These are phyloP conservation scores for Candida alai DNA, from an alignment of 805 yeast genomes.

Conservation along the genomic window DNA sequence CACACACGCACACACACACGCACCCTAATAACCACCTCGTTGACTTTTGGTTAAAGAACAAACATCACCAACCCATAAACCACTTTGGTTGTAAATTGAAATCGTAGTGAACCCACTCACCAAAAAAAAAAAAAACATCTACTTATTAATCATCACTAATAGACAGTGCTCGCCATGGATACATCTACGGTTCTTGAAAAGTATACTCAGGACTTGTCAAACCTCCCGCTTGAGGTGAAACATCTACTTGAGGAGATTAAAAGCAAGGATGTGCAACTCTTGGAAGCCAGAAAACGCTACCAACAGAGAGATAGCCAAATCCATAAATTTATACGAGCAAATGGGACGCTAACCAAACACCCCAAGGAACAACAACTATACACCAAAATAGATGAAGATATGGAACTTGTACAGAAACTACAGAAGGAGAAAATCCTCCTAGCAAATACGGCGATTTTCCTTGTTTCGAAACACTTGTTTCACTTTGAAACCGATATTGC, in stretches of 20 bases:
- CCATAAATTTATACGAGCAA: slow-evolving; percentile 76
- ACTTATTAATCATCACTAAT: background rate
- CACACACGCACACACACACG: too few species aligned
- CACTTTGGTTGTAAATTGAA: too few species aligned
- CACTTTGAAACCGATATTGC: slow-evolving; percentile 73
- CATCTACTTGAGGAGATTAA: slow-evolving; percentile 77
- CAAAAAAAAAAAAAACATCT: too few species aligned
- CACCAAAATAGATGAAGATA: slow-evolving; percentile 65
- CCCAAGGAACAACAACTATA: slow-evolving; percentile 74
- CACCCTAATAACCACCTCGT: too few species aligned
- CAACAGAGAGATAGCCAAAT: slow-evolving; percentile 73
- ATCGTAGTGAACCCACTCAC: too few species aligned
- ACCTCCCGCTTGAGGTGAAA: slow-evolving; percentile 82
- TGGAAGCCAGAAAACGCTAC: slow-evolving; percentile 63
- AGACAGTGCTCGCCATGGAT: slow-evolving; percentile 52
- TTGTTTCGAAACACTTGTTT: slow-evolving; percentile 70
- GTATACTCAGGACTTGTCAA: slow-evolving; percentile 62
- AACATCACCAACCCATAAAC: too few species aligned
- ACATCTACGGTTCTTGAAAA: slow-evolving; percentile 67
- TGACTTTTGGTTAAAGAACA: too few species aligned
- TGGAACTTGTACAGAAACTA: slow-evolving; percentile 51
- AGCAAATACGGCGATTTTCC: slow-evolving; percentile 79
- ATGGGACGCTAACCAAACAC: slow-evolving; percentile 76
- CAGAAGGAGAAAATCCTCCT: slow-evolving; percentile 77
- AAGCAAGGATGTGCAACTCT: slow-evolving; percentile 59